Evolutionary conservation across 2,329 filamentous ascomycete genomes (phyloP).

Genomic region (Aureobasidium subglaciale): DNA sequence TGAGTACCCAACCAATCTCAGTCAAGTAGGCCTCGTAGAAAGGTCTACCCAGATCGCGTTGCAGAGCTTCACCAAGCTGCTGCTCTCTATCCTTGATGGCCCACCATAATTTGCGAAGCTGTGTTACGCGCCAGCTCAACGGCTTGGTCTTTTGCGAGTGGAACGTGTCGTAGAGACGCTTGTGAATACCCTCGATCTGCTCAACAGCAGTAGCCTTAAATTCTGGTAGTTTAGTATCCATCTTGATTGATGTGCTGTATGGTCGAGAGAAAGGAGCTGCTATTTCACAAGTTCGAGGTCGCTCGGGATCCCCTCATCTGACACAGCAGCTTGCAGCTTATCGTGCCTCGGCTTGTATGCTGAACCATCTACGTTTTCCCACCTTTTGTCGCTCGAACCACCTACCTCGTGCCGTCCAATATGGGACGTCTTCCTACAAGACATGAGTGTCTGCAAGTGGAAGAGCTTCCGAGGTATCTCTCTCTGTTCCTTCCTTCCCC

Average conservation of each 20-base stretch:
- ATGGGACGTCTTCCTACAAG: too few relatives aligned
- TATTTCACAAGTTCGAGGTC: not conserved
- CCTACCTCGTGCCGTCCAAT: not conserved
- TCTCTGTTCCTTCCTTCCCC: not conserved
- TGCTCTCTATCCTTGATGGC: constrained; percentile 69
- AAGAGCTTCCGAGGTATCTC: not conserved
- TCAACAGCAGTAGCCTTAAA: constrained; percentile 53
- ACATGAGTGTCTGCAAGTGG: not conserved
- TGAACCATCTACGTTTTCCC: not conserved
- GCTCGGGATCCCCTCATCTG: constrained; percentile 9
- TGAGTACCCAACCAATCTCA: constrained; percentile 72
- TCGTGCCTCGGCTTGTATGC: not conserved
- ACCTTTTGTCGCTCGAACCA: not conserved
- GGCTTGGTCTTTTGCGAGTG: constrained; percentile 73
- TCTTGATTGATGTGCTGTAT: not conserved
- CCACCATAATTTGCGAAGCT: constrained; percentile 95
- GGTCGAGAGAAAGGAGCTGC: not conserved
- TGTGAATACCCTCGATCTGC: constrained; percentile 55
- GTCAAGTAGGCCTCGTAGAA: constrained; percentile 64
- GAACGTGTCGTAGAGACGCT: constrained; percentile 61
- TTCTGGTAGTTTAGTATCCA: constrained; percentile 1
- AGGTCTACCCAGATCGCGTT: constrained; percentile 71
- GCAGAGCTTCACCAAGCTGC: constrained; percentile 66
- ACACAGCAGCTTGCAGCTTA: not conserved
- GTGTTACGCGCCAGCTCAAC: constrained; percentile 70